These are phyloP conservation scores for Fusarium zealandicum DNA, from an alignment of 2,329 filamentous ascomycete genomes.

Conservation along the genomic window DNA sequence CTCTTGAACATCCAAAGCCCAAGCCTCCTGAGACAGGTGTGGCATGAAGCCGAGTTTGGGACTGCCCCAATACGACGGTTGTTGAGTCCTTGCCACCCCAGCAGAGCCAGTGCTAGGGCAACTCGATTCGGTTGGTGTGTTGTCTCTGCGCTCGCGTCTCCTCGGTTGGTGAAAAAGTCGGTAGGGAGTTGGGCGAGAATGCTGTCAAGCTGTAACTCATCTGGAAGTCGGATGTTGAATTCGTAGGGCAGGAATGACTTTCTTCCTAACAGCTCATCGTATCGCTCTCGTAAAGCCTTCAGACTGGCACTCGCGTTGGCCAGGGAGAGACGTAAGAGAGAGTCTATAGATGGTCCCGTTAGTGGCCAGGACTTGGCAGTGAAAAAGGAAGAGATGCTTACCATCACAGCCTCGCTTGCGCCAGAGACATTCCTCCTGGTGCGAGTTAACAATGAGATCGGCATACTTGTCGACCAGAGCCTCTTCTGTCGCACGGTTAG, in stretches of 20 bases:
- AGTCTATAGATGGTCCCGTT: conserved; percentile 52
- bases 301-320: conserved; percentile 67
- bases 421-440: conserved; percentile 87
- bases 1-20: conserved; percentile 94
- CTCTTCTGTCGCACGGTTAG: conserved; percentile 53
- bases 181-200: conserved; percentile 58
- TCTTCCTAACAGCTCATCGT: conserved; percentile 66
- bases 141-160: conserved; percentile 42
- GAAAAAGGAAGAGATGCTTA: conserved; percentile 47
- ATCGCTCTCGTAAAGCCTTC: conserved; percentile 65
- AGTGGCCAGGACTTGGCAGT: conserved; percentile 33
- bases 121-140: conserved; percentile 59
- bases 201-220: conserved; percentile 58
- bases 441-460: conserved; percentile 74
- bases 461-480: conserved; percentile 79
- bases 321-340: conserved; percentile 67
- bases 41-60: conserved; percentile 79
- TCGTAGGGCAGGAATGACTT: conserved; percentile 66
- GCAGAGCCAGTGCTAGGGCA: conserved; percentile 72
- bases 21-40: conserved; percentile 84
- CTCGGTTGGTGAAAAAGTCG: conserved; percentile 61
- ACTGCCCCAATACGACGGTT: conserved; percentile 64
- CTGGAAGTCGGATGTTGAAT: conserved; percentile 66
- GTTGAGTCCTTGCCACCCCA: conserved; percentile 76
- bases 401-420: conserved; percentile 85